These are phyloP conservation scores for Quercus engelmannii DNA, from an alignment of 306 rosid genomes.

Conservation along the genomic window DNA sequence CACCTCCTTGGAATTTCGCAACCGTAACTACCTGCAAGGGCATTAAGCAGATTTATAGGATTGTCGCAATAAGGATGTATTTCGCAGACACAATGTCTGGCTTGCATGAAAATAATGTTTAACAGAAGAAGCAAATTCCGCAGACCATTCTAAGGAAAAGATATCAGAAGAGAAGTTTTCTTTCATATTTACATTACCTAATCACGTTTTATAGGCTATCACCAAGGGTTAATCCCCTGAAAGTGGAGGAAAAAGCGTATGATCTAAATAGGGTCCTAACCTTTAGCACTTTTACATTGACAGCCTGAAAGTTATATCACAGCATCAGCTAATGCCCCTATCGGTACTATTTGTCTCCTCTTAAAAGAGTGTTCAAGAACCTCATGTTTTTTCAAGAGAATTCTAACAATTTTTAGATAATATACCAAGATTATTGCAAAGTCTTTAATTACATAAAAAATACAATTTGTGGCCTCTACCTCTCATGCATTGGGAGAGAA, in stretches of 20 bases:
- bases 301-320: neutral
- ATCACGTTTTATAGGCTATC: neutral
- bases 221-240: neutral
- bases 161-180: too few relatives aligned
- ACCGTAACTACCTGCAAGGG: conserved; percentile 69
- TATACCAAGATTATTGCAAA: neutral
- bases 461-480: neutral
- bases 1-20: conserved; percentile 79
- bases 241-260: neutral
- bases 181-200: too few relatives aligned
- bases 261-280: neutral
- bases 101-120: neutral
- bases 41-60: conserved; percentile 21
- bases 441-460: neutral
- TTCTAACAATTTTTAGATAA: neutral
- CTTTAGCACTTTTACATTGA: neutral
- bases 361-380: neutral
- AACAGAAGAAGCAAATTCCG: neutral
- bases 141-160: neutral
- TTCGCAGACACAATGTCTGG: neutral
- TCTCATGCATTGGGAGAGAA: neutral
- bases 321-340: neutral
- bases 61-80: conserved; percentile 9
- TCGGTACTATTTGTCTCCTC: neutral
- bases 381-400: neutral